Evolutionary conservation across 176 grass and related monocot species (phyloP).

Genomic region (Eragrostis curvula): DNA sequence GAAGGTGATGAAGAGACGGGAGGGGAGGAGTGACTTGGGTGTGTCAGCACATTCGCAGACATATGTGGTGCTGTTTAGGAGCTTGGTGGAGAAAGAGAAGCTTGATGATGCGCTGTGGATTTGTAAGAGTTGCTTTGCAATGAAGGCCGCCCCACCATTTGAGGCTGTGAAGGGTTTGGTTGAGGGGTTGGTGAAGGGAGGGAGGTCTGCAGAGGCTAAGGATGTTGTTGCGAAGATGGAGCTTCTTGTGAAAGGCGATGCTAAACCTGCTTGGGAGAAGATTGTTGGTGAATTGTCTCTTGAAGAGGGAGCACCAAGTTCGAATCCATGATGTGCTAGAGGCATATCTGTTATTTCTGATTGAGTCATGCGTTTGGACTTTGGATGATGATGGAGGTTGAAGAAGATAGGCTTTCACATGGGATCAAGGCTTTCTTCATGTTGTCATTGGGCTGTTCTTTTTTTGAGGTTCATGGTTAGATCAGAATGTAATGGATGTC

Average conservation of each 20-base stretch:
- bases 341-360: slow-evolving; percentile 5
- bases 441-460: slow-evolving; percentile 33
- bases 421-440: slow-evolving; percentile 26
- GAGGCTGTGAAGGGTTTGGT: slow-evolving; percentile 77
- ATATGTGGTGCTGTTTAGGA: slow-evolving; percentile 64
- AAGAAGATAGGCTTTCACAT: slow-evolving; percentile 19
- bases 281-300: slow-evolving; percentile 60
- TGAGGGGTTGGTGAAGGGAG: slow-evolving; percentile 66
- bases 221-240: slow-evolving; percentile 70
- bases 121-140: slow-evolving; percentile 71
- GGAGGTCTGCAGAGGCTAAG: slow-evolving; percentile 61
- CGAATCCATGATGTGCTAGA: slow-evolving; percentile 52
- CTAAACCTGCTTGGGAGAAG: slow-evolving; percentile 79
- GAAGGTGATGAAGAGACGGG: slow-evolving; percentile 75
- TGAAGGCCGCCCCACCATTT: slow-evolving; percentile 61
- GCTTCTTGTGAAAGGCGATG: slow-evolving; percentile 64
- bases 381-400: slow-evolving; percentile 16
- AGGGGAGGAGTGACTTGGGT: slow-evolving; percentile 63
- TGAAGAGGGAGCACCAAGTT: slow-evolving; percentile 38
- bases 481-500: slow-evolving; percentile 41
- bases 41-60: slow-evolving; percentile 56
- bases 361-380: slow-evolving; percentile 26
- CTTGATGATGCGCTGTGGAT: slow-evolving; percentile 65
- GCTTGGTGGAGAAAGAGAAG: slow-evolving; percentile 65
- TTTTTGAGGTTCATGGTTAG: slow-evolving; percentile 35